Evolutionary conservation across 345 rosid species (phyloP).

Genomic region (Orychophragmus violaceus): DNA sequence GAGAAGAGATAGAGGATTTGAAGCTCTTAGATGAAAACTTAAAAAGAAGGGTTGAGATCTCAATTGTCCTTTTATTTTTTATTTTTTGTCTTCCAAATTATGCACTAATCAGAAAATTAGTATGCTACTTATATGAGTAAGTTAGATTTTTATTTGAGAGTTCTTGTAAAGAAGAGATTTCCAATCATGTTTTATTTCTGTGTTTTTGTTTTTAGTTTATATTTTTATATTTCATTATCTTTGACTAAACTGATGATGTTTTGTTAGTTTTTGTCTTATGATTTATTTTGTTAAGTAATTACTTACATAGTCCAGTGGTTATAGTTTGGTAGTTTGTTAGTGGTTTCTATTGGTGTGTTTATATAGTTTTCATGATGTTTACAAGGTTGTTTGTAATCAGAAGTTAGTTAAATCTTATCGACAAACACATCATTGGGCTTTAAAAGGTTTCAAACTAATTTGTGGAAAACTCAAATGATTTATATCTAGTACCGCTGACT

Average conservation of each 20-base stretch:
- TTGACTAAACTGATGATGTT: conserved; percentile 4
- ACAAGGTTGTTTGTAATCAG: background rate
- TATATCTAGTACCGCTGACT: too few species aligned
- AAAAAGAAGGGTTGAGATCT: background rate
- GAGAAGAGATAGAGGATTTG: conserved; percentile 48
- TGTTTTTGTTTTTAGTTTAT: background rate
- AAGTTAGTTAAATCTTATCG: background rate
- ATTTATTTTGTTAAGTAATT: background rate
- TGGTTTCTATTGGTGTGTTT: background rate
- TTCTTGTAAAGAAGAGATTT: conserved; percentile 21
- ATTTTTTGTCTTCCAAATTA: background rate
- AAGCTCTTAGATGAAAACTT: conserved; percentile 35
- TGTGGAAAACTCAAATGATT: background rate
- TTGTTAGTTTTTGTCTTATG: too few species aligned
- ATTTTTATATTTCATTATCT: background rate
- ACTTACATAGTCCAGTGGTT: background rate
- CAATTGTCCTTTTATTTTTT: conserved; percentile 16
- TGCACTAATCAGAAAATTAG: conserved; percentile 21
- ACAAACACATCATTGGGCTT: background rate
- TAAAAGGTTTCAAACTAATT: background rate
- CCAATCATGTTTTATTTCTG: conserved; percentile 7
- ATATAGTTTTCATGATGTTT: background rate
- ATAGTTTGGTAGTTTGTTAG: background rate
- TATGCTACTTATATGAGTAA: conserved; percentile 15
- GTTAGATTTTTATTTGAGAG: conserved; percentile 3